Conservation (phyloP, 148 eudicot species). For the Camellia lanceoleosa region DNA sequence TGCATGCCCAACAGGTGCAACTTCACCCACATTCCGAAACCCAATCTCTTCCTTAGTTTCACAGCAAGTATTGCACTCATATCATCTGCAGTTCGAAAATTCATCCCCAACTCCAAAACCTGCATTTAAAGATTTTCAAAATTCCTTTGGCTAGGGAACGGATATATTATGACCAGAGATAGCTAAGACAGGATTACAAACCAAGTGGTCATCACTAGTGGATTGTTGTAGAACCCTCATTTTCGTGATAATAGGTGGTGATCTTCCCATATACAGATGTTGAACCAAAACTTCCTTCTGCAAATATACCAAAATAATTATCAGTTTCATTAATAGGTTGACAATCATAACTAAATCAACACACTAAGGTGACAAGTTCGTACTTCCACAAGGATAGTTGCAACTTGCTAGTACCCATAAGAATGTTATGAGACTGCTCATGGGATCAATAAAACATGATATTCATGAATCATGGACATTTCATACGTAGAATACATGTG, state of each 20-base stretch:
- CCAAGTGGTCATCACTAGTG: constrained; percentile 89
- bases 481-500: too few relatives aligned
- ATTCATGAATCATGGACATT: too few relatives aligned
- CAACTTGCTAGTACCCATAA: too few relatives aligned
- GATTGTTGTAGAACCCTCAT: constrained; percentile 76
- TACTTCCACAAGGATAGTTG: too few relatives aligned
- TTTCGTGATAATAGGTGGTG: constrained; percentile 84
- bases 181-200: constrained; percentile 22
- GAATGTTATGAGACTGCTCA: not conserved
- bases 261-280: constrained; percentile 80
- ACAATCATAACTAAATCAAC: not conserved
- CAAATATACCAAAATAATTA: constrained; percentile 14
- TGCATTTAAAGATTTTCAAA: constrained; percentile 20
- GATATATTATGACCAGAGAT: not conserved
- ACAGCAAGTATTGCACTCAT: too few relatives aligned
- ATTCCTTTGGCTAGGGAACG: not conserved
- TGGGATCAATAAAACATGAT: too few relatives aligned
- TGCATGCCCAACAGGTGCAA: too few relatives aligned
- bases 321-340: constrained; percentile 6
- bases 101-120: constrained; percentile 52
- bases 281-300: constrained; percentile 70
- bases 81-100: too few relatives aligned
- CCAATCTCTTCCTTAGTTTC: too few relatives aligned
- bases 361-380: too few relatives aligned
- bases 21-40: too few relatives aligned